Evolutionary conservation across 176 grass and related monocot genomes (phyloP).

Genomic region (Oryza meyeriana): DNA sequence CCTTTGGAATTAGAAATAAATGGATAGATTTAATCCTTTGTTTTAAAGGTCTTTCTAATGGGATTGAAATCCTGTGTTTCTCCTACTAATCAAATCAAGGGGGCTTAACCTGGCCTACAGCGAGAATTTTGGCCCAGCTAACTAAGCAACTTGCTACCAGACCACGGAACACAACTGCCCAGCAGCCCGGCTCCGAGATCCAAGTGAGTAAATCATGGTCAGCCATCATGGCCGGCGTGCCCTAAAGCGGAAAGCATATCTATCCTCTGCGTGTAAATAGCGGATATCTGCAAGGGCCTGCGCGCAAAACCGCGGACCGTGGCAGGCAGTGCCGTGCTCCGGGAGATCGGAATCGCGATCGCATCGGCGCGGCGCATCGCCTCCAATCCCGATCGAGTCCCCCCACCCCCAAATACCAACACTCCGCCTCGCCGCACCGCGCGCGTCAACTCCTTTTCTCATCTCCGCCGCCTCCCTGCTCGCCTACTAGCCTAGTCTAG

Average conservation of each 20-base stretch:
- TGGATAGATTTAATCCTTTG: too few species aligned
- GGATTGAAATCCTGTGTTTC: too few species aligned
- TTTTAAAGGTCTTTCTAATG: too few species aligned
- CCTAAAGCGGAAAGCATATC: neutral
- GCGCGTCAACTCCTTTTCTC: slow-evolving; percentile 38
- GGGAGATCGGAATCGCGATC: slow-evolving; percentile 9
- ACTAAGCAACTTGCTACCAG: too few species aligned
- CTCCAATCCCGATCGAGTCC: neutral
- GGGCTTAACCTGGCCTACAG: too few species aligned
- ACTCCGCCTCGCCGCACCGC: too few species aligned
- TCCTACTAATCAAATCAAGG: too few species aligned
- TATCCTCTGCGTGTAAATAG: neutral
- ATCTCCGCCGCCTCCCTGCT: neutral
- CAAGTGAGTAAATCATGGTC: neutral
- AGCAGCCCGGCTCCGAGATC: neutral
- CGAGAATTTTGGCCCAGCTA: too few species aligned
- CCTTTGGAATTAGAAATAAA: too few species aligned
- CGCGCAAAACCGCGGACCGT: neutral
- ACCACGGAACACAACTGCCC: neutral
- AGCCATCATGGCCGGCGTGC: neutral
- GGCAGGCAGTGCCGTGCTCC: slow-evolving; percentile 15
- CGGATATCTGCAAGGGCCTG: neutral
- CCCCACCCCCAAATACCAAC: neutral
- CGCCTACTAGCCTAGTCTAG: neutral
- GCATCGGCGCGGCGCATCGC: neutral